Evolutionary conservation across 805 yeast species (phyloP), one percentile per base, ranked within the genome.

Genomic region (Candida maltosa): DNA sequence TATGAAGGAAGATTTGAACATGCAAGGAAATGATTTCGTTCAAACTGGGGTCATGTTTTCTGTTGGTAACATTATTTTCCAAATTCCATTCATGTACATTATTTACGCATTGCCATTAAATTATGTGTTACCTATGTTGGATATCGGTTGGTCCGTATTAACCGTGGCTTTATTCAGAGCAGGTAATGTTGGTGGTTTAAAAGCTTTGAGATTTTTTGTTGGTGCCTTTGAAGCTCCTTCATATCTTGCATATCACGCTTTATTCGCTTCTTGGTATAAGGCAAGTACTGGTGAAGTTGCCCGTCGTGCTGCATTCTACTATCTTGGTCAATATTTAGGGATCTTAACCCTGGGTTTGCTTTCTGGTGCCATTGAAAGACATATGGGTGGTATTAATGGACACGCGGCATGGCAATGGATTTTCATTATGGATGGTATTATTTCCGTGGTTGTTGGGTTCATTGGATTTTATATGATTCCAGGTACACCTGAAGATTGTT

Each of bases 321-420:
- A 78, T 46, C 56, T 73, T 29, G 84, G 87, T 27, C 84, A 79
- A 42, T 75, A 70, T 45, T 59, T 83, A 24, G 88, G 85, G 23
- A 58, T 71, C 15, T 60, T 80, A 38, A 77, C 84, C 11, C 69
- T 83, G 1, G 83, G 85, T 29, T 72, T 78, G 40, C 60, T 82
- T 26, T 81, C 80, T 46, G 75, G 81, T 12, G 74, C 80, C 8
- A 68, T 79, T 19, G 70, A 60, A 38, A 47, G 65, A 16, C 45
- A 56, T 26, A 50, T 82, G 44, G 57, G 67, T 35, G 85, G 82
- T 20, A 60, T 51, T 8, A 49, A 54, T 30, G 86, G 86, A 0
- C 58, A 75, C 9, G 67, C 69, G 6, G 78, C 85, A 9, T 83
- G 87, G 87, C 68, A 80, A 62, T 83, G 87, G 87, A 75, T 78